Conservation (phyloP, 2,329 filamentous ascomycete species). For the Fusarium phyllophilum region DNA sequence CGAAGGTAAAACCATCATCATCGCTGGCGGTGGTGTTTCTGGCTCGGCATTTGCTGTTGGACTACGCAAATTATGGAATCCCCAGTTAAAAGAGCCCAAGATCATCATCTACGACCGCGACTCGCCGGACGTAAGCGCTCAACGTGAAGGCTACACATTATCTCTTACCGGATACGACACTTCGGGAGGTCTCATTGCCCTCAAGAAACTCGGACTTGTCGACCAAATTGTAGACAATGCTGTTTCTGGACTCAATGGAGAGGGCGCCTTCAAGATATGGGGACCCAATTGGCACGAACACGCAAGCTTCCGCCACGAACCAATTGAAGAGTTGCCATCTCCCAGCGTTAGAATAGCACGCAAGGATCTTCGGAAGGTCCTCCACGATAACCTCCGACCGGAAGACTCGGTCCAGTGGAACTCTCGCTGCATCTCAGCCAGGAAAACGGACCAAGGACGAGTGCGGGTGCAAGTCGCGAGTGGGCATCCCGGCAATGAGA, state of each 20-base stretch:
- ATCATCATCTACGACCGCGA: slow-evolving; percentile 57
- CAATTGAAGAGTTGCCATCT: slow-evolving; percentile 49
- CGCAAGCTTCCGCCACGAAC: slow-evolving; percentile 46
- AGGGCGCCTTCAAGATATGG: slow-evolving; percentile 55
- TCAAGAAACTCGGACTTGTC: slow-evolving; percentile 53
- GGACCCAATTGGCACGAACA: slow-evolving; percentile 49
- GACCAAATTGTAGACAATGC: slow-evolving; percentile 46
- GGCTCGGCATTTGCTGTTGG: slow-evolving; percentile 55
- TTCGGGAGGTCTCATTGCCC: slow-evolving; percentile 50
- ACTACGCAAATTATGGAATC: slow-evolving; percentile 53
- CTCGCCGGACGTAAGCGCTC: slow-evolving; percentile 40
- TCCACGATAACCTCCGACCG: slow-evolving; percentile 44
- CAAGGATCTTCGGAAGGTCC: slow-evolving; percentile 48
- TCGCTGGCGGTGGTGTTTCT: slow-evolving; percentile 57
- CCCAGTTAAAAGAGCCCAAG: slow-evolving; percentile 43
- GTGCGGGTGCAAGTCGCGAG: slow-evolving; percentile 36
- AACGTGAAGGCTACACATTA: slow-evolving; percentile 53
- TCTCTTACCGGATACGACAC: slow-evolving; percentile 51
- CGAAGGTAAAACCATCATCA: slow-evolving; percentile 54
- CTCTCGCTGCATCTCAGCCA: slow-evolving; percentile 40
- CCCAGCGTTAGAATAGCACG: slow-evolving; percentile 51
- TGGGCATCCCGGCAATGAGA: background rate
- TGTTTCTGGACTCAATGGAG: slow-evolving; percentile 45
- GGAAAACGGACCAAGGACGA: slow-evolving; percentile 35
- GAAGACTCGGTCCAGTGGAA: slow-evolving; percentile 42